These are phyloP conservation scores for Aspergillus ostianus DNA, from an alignment of 495 filamentous ascomycete species.

Conservation along the genomic window DNA sequence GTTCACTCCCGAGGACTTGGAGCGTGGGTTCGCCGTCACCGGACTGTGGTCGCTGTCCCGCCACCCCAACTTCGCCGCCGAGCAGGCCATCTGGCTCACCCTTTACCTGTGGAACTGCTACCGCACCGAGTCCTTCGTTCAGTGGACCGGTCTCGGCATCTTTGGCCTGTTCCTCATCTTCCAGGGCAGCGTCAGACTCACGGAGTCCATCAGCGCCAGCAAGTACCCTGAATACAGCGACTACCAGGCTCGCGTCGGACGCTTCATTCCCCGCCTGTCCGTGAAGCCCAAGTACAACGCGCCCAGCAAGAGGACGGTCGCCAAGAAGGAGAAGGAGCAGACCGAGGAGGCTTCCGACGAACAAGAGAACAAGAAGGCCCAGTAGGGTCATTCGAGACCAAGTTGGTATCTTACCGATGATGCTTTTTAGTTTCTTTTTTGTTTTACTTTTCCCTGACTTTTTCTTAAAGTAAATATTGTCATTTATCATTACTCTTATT, in stretches of 20 bases:
- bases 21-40: conserved; percentile 83
- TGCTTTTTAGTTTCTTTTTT: conserved; percentile 7
- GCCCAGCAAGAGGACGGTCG: conserved; percentile 19
- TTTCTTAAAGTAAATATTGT: conserved; percentile 10
- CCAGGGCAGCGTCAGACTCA: conserved; percentile 83
- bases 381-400: background rate
- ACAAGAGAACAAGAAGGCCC: conserved; percentile 15
- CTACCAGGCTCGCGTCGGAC: conserved; percentile 80
- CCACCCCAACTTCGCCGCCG: conserved; percentile 92
- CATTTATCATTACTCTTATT: background rate
- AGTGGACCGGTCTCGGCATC: conserved; percentile 77
- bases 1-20: conserved; percentile 68
- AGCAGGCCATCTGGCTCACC: conserved; percentile 86
- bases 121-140: conserved; percentile 63
- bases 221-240: conserved; percentile 90
- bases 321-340: conserved; percentile 6
- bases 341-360: conserved; percentile 12
- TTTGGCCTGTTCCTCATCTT: conserved; percentile 74
- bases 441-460: background rate
- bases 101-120: conserved; percentile 86
- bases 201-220: conserved; percentile 70
- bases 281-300: conserved; percentile 38
- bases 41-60: conserved; percentile 85
- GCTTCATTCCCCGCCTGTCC: conserved; percentile 69
- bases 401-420: conserved; percentile 1